Base-by-base conservation (phyloP, 495 filamentous ascomycete species). In the Xanthoparmelia taractica region DNA sequence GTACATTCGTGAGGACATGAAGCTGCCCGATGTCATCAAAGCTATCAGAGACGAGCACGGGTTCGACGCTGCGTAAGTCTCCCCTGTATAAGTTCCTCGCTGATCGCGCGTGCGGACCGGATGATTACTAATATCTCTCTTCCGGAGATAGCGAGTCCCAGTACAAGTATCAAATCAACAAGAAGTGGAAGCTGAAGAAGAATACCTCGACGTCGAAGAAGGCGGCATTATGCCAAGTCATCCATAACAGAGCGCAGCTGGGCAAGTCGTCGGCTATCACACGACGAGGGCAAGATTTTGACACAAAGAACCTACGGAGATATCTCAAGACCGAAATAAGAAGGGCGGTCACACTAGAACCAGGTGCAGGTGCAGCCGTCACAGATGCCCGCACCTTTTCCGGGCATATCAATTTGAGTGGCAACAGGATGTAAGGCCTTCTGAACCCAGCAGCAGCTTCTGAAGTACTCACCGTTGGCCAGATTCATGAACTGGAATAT, bases 111-210 rank as follows among this genome's bases (percentile, higher is more conserved):
- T 47, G 23, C 15, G 18, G 18, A 33, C 37, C 8, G 10, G 60
- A 58, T 57, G 29, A 41, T 54, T 27, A 56, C 56, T 63, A 33
- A 66, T 36, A 37, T 65, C 31, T 25, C 33, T 25, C n/a, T 17
- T 62, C 60, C 33, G 29, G 36, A 27, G 27, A 12, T 45, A 78
- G 76, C 60, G 69, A 70, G 58, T 62, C 58, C 56, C 73, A 79
- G 45, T 79, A 78, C 57, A 75, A 74, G 63, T 69, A 74, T 58
- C 70, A 72, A n/a, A 73, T 79, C 68, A 54, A 67, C 55, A 73
- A 66, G 59, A 74, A 77, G 66, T 78, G 75, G 77, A 69, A 71
- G 3, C 68, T 75, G 63, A 74, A 69, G 65, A 76, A 74, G 38
- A 73, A 63, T 47, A 65, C 67, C n/a, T 45, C 67, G 3, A 66